Percentiles rank a stretch among this genome's conserved stretches.
Evolutionary conservation across 805 yeast species (phyloP).

Genomic region (Ogataea siamensis): DNA sequence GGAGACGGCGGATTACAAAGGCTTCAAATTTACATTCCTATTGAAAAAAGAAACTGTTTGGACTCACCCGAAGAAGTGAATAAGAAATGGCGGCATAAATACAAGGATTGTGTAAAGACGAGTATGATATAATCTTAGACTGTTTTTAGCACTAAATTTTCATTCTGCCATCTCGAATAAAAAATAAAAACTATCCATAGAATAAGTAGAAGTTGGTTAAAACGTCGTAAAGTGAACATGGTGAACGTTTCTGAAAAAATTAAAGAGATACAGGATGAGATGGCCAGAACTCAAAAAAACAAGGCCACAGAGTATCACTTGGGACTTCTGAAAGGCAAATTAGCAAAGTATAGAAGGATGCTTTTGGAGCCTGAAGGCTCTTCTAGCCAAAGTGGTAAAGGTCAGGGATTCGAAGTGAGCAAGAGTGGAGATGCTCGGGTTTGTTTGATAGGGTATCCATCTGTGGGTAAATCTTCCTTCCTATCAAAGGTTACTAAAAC

Average conservation of each 20-base stretch:
- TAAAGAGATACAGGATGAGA: constrained; percentile 86
- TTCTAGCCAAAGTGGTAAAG: constrained; percentile 54
- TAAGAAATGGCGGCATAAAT: constrained; percentile 53
- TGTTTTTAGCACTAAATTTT: too few species aligned
- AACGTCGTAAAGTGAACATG: too few species aligned
- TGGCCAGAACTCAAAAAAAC: constrained; percentile 93
- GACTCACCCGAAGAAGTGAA: constrained; percentile 72
- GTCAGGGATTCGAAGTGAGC: constrained; percentile 88
- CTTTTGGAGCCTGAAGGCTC: constrained; percentile 87
- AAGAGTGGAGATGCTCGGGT: constrained; percentile 97
- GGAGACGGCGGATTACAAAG: too few species aligned
- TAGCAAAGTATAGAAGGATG: constrained; percentile 90
- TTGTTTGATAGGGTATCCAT: constrained; percentile 93
- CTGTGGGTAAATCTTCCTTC: constrained; percentile 94
- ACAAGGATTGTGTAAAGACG: too few species aligned
- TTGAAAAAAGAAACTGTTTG: constrained; percentile 67
- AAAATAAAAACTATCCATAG: too few species aligned
- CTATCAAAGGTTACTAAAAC: constrained; percentile 88
- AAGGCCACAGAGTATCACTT: constrained; percentile 97
- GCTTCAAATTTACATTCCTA: constrained; percentile 42
- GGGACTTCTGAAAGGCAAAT: constrained; percentile 90
- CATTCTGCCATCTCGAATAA: too few species aligned
- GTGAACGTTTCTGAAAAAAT: constrained; percentile 61
- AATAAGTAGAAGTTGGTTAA: too few species aligned
- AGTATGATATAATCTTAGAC: too few species aligned